Conservation (phyloP, 2,329 filamentous ascomycete species). For the Ambrosiella cleistominuta region DNA sequence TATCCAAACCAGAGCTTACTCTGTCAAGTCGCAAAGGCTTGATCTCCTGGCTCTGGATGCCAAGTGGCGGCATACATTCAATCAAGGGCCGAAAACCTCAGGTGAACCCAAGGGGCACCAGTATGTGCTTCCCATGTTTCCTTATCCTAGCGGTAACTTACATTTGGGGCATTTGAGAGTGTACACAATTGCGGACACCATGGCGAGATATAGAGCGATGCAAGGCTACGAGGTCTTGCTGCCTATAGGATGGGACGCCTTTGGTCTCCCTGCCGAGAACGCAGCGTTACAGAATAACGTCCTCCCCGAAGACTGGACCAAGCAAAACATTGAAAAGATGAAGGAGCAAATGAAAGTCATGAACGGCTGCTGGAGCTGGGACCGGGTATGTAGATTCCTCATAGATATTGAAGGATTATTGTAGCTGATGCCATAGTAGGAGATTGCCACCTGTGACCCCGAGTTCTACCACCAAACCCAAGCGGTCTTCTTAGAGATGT, state of each 20-base stretch:
- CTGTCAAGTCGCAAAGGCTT: slow-evolving; percentile 7
- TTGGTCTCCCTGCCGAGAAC: slow-evolving; percentile 81
- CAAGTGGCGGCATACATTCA: slow-evolving; percentile 36
- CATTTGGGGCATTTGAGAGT: slow-evolving; percentile 79
- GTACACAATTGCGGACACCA: slow-evolving; percentile 77
- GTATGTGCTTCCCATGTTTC: slow-evolving; percentile 84
- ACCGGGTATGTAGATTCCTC: slow-evolving; percentile 40
- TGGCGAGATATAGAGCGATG: slow-evolving; percentile 59
- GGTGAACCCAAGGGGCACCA: slow-evolving; percentile 20
- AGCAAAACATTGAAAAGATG: slow-evolving; percentile 66
- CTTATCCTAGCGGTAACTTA: slow-evolving; percentile 72
- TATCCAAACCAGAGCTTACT: not conserved
- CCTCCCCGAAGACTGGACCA: slow-evolving; percentile 63
- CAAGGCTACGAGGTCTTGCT: slow-evolving; percentile 59
- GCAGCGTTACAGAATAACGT: slow-evolving; percentile 71
- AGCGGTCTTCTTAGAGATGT: slow-evolving; percentile 62
- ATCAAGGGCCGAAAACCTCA: slow-evolving; percentile 13
- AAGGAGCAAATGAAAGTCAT: slow-evolving; percentile 62
- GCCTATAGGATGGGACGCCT: slow-evolving; percentile 92
- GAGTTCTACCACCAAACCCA: slow-evolving; percentile 83
- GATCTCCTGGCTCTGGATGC: slow-evolving; percentile 19
- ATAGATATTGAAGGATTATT: not conserved
- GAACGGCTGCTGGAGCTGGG: slow-evolving; percentile 74
- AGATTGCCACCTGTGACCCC: slow-evolving; percentile 69
- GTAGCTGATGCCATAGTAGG: slow-evolving; percentile 30